These are phyloP conservation scores for Spiromastix sp. DNA, from an alignment of 2,329 filamentous ascomycete genomes.

Conservation along the genomic window DNA sequence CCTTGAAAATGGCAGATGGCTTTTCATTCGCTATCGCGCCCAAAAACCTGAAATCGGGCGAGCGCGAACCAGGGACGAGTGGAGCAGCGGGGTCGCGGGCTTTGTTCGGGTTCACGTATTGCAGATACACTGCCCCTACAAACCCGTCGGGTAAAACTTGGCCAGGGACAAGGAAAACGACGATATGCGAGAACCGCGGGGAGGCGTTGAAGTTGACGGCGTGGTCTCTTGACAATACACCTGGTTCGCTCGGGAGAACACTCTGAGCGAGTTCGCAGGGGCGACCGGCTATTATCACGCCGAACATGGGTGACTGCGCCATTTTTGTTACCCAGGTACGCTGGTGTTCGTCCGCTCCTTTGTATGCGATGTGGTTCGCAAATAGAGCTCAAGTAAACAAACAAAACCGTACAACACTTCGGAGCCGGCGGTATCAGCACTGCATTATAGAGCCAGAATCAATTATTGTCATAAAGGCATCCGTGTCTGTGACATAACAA, in stretches of 20 bases:
- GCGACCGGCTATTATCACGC: constrained; percentile 50
- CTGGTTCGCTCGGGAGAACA: constrained; percentile 40
- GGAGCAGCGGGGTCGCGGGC: constrained; percentile 27
- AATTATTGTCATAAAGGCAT: no score
- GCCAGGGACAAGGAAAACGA: constrained; percentile 79
- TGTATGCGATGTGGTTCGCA: no score
- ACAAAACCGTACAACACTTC: no score
- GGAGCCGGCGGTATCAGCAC: no score
- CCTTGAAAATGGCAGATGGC: constrained; percentile 82
- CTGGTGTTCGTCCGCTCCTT: no score
- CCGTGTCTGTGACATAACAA: no score
- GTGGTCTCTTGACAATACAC: constrained; percentile 50
- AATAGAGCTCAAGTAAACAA: neutral
- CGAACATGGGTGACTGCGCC: no score
- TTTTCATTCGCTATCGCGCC: constrained; percentile 85
- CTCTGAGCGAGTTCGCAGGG: constrained; percentile 49
- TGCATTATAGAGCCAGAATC: no score
- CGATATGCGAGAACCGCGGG: constrained; percentile 59
- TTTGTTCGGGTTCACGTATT: constrained; percentile 45
- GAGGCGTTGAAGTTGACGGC: constrained; percentile 56
- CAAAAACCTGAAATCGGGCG: constrained; percentile 63
- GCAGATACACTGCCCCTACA: constrained; percentile 83
- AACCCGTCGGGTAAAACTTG: constrained; percentile 60
- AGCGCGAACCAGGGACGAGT: constrained; percentile 8
- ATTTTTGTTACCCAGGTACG: no score